phyloP scores from a whole-genome alignment of 345 rosid genomes.

The Camelina laxa region DNA sequence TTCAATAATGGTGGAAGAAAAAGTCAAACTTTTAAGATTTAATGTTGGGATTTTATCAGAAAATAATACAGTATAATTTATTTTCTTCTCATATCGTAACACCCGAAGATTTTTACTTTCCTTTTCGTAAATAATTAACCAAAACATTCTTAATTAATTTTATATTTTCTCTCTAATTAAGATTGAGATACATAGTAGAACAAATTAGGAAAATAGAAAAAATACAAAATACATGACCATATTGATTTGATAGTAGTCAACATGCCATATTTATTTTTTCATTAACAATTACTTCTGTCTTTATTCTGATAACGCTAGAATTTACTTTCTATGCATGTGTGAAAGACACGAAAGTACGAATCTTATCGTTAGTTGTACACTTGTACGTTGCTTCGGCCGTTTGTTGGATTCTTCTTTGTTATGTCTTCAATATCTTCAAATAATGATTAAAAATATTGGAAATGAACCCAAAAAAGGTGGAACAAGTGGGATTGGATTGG shows the following conservation, averaged over 20 bases:
- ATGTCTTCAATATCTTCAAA: background rate
- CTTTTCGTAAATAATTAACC: background rate
- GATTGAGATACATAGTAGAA: background rate
- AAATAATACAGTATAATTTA: too few relatives aligned
- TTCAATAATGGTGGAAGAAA: conserved; percentile 5
- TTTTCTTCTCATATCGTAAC: background rate
- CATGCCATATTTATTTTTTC: too few relatives aligned
- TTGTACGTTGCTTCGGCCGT: background rate
- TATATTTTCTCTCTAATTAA: background rate
- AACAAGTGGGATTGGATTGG: conserved; percentile 90
- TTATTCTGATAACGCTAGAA: too few relatives aligned
- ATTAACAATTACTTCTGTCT: too few relatives aligned
- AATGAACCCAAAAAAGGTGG: conserved; percentile 60
- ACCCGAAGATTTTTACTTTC: background rate
- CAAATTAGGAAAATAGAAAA: background rate
- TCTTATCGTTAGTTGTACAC: background rate
- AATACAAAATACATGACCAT: background rate
- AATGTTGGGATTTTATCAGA: background rate
- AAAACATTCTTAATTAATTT: background rate
- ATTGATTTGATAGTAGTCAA: background rate
- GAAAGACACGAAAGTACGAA: background rate
- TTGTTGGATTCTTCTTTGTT: too few relatives aligned
- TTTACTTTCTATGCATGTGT: too few relatives aligned
- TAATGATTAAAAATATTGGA: background rate
- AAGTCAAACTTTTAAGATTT: conserved; percentile 23